Evolutionary conservation across 2,329 filamentous ascomycete species (phyloP).

Genomic region (Sclerotinia sclerotiorum): DNA sequence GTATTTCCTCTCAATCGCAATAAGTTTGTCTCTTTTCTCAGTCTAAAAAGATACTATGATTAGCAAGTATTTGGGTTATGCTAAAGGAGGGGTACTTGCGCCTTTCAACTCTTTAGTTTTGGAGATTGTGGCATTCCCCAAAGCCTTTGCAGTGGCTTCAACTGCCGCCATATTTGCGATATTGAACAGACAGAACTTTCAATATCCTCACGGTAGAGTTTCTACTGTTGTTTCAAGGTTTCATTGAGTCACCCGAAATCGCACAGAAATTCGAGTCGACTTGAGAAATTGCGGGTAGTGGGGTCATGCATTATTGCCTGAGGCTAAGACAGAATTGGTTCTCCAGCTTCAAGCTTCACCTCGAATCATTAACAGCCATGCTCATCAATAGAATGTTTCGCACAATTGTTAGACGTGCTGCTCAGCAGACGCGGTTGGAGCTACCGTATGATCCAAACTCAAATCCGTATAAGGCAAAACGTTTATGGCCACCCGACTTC

Average conservation of each 20-base stretch:
- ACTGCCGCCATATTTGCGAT: conserved; percentile 47
- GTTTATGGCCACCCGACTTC: conserved; percentile 78
- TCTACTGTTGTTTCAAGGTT: conserved; percentile 12
- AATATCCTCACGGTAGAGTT: conserved; percentile 20
- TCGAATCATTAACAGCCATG: conserved; percentile 7
- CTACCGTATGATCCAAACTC: conserved; percentile 42
- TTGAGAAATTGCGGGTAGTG: conserved; percentile 22
- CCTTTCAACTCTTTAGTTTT: conserved; percentile 63
- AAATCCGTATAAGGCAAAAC: conserved; percentile 65
- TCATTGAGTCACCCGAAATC: conserved; percentile 28
- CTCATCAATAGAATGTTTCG: conserved; percentile 47
- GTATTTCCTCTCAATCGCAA: conserved; percentile 87
- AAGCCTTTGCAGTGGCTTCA: conserved; percentile 44
- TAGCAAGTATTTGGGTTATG: conserved; percentile 28
- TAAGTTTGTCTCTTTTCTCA: conserved; percentile 81
- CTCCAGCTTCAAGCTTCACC: background rate
- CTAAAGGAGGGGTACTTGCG: conserved; percentile 43
- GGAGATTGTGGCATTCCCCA: conserved; percentile 54
- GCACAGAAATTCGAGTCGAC: conserved; percentile 21
- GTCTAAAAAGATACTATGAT: conserved; percentile 53
- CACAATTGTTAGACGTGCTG: conserved; percentile 47
- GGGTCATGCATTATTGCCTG: conserved; percentile 29
- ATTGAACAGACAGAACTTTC: conserved; percentile 7
- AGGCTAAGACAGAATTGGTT: conserved; percentile 5
- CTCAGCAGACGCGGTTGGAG: conserved; percentile 42